A percentile compares a stretch with the other conserved stretches of the same genome.
Conservation (phyloP, 352 stramenopile genomes). For the Globisporangium alternatum region DNA sequence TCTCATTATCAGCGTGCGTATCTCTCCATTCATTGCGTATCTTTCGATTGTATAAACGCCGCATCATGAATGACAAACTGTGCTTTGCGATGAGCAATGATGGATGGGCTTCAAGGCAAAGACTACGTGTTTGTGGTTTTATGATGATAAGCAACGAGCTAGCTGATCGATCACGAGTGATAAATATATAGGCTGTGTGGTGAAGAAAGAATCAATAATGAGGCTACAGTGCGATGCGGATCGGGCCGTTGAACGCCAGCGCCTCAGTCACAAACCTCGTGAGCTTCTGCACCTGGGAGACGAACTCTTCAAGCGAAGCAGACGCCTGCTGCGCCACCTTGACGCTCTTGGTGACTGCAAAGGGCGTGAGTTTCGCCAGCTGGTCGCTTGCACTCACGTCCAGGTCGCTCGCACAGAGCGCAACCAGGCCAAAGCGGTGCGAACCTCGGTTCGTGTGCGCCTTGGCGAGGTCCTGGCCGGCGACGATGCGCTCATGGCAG, state of each 20-base stretch:
- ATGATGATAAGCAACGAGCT: neutral
- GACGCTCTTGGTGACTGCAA: constrained; percentile 40
- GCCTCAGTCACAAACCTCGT: constrained; percentile 28
- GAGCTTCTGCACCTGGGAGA: constrained; percentile 30
- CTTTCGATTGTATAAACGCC: constrained; percentile 2
- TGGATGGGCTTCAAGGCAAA: neutral
- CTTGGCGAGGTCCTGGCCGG: constrained; percentile 17
- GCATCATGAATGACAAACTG: neutral
- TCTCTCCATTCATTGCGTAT: neutral
- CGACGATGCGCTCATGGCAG: constrained; percentile 32
- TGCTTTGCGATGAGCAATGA: neutral
- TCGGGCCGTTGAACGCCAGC: constrained; percentile 18
- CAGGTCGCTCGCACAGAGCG: constrained; percentile 29
- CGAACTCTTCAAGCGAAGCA: constrained; percentile 30
- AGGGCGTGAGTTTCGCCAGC: constrained; percentile 32
- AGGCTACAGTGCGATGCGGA: constrained; percentile 19
- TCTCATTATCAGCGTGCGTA: neutral
- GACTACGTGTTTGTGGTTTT: neutral
- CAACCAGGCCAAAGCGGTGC: constrained; percentile 24
- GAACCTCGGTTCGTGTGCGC: constrained; percentile 21
- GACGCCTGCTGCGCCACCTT: constrained; percentile 17
- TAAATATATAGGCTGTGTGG: constrained; percentile 10
- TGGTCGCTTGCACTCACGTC: constrained; percentile 26
- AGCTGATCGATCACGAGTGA: neutral
- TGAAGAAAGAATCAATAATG: neutral